These are phyloP conservation scores for Teratosphaeria nubilosa DNA, from an alignment of 2,329 filamentous ascomycete genomes.

Conservation along the genomic window DNA sequence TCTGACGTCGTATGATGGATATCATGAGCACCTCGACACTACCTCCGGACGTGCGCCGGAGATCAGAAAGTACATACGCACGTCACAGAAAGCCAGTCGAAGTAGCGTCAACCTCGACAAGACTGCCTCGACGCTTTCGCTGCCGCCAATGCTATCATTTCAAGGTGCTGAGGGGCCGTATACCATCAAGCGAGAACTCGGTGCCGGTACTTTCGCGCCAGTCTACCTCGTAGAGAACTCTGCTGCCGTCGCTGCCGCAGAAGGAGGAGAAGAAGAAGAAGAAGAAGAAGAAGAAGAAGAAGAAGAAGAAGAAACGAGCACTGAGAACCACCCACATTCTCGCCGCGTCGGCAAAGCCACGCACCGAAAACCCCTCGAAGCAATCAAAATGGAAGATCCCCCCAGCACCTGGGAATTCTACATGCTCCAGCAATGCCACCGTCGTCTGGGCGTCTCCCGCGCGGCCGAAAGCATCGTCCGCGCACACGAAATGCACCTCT, in stretches of 20 bases:
- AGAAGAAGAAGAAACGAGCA: conserved; percentile 32
- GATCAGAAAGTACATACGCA: conserved; percentile 73
- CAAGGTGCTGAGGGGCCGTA: conserved; percentile 57
- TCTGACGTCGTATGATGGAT: conserved; percentile 65
- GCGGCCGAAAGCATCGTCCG: conserved; percentile 68
- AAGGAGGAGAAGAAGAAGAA: too few relatives aligned
- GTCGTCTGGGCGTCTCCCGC: conserved; percentile 59
- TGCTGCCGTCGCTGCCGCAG: conserved; percentile 7
- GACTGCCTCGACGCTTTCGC: conserved; percentile 47
- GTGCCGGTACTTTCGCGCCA: conserved; percentile 86
- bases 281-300: too few relatives aligned
- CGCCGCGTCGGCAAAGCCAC: conserved; percentile 51
- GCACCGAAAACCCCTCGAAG: conserved; percentile 57
- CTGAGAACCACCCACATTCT: conserved; percentile 35
- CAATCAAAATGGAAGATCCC: conserved; percentile 88
- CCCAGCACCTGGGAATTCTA: conserved; percentile 92
- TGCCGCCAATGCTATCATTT: conserved; percentile 59
- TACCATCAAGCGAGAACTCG: conserved; percentile 72
- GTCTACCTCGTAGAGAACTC: conserved; percentile 79
- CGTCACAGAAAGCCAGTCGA: conserved; percentile 47
- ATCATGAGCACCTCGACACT: conserved; percentile 59
- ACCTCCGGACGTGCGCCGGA: conserved; percentile 59
- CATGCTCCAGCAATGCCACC: conserved; percentile 75
- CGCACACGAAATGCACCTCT: conserved; percentile 85
- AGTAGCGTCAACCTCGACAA: conserved; percentile 46